Base-by-base conservation (phyloP, 768 basidiomycete species). In the Mycena kentingensis region DNA sequence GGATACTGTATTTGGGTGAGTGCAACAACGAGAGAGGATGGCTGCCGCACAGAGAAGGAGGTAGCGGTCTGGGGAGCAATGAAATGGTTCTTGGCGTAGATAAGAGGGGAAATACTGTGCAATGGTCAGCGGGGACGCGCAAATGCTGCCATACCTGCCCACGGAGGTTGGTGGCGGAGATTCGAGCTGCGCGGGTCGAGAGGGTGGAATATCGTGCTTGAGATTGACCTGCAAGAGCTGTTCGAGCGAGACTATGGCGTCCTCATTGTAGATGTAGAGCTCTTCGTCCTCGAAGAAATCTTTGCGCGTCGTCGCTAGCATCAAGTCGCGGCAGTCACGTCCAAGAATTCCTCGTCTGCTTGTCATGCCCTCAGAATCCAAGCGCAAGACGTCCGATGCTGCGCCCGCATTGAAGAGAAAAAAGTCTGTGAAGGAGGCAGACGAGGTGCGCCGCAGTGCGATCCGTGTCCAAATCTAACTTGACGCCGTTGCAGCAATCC, bases 11-110 rank as follows among this genome's bases (percentile, higher is more conserved):
- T 11, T 27, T 46, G 5, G 11, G 48, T 51, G 32, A 52, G 49
- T 42, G 3, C 5, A 41, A 41, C 19, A 12, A 21, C 13, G 12
- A 5, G 21, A 22, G 15, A 28, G 38, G n/a, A 1, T 16, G 19
- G 34, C 15, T 3, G 13, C 65, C 73, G 13, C 56, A 82, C 81
- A 67, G 64, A 5, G 72, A 52, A 15, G 64, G 68, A 12, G 72
- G 76, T 12, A 70, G 71, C 7, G 77, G 74, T 69, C 70, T 49
- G 18, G 42, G 51, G 51, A 29, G 51, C 41, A 46, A 45, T 18
- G 55, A 63, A 66, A 64, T 70, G 67, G 49, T 60, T 19, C 41
- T 19, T 5, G n/a, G 12, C 7, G n/a, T n/a, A 19, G 41, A 42
- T 10, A 42, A n/a, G 22, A 42, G 41, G 21, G 22, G 41, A n/a